Evolutionary conservation across 2,329 filamentous ascomycete genomes (phyloP), one percentile per base, ranked within the genome.

Genomic region (Penicillium corylophilum): DNA sequence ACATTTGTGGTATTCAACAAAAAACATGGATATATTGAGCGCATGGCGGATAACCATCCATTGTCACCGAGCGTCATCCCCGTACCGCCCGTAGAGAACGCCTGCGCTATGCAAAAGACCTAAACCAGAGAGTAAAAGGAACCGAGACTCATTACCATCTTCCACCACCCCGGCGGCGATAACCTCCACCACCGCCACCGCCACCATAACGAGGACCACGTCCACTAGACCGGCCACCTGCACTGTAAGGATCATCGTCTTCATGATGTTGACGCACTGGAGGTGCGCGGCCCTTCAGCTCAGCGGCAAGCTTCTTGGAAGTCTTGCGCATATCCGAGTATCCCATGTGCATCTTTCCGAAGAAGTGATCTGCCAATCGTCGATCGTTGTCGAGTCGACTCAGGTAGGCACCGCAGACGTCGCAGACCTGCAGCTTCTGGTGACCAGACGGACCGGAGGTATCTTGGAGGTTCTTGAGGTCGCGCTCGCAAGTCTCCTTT

Each of bases 251-350:
- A 60, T 80, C 71, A 57, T 80, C 80, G 23, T 81, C 82, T 49
- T 76, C 76, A 24, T 80, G 79, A 48, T 82, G 26, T 28, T 28
- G 78, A 62, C 83, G 79, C 18, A 77, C 75, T 16, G 83, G 84
- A 36, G 84, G 82, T 43, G 80, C 78, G 24, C 89, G 79, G 1
- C 87, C 87, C 68, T 90, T 89, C 73, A 96, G 80, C 69, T 96
- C 91, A 73, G 91, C 91, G 46, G 87, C 87, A 56, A 99, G 84
- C n/a, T 82, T 78, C 50, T 96, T 91, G 65, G 84, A 91, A 3
- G 91, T 94, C 79, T 94, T 95, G 64, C 94, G 85, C 94, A 99
- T 99, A 75, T 96, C 90, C 15, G 94, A 94, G 70, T 97, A 99
- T 0, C 94, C 94, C 51, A 99, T 77, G 69, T 99, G 94, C 94